Base-by-base conservation (phyloP, 1,139 yeast genomes). In the Sugiyamaella castrensis region DNA sequence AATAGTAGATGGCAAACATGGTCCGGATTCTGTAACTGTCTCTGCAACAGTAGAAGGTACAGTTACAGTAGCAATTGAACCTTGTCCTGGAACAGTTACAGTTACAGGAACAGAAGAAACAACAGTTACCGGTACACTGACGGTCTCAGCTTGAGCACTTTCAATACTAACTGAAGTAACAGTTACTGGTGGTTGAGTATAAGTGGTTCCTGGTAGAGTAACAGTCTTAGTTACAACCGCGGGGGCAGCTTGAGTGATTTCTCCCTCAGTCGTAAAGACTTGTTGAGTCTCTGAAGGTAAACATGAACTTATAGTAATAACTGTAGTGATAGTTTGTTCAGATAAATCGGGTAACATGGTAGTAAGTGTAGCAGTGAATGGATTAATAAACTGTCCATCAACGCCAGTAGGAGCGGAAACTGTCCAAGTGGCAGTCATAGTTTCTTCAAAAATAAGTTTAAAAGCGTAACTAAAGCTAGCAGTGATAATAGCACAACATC, bases 321-420 rank as follows among this genome's bases (percentile, higher is more conserved):
- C 53, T 9, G 62, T 55, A 15, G 54, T 50, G 13, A 58, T 46
- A 12, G 49, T 46, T 37, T 48, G 40, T 19, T 43, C 52, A 16
- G 51, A 40, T 15, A 49, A 37, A 40, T 60, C 53, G 9, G 63
- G 63, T 19, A 61, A 53, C 43, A 53, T 46, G 8, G 65, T 58
- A 7, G 61, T 53, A 34, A 61, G 52, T 35, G 64, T 59, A 7
- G 65, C 63, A 29, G 57, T 54, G 44, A 60, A 61, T 8, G 64
- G 60, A 36, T 55, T 58, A 35, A 56, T 39, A 31, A 58, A 56
- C 31, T 48, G 47, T 10, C 63, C 64, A 35, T 41, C 43, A 4
- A 48, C 48, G 13, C 51, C 53, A 34, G 48, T 51, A 29, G 65
- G 65, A 16, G 65, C 64, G n/a, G 56, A 48, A 13, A 61, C 60